These are phyloP conservation scores for Ceratobasidium sp. DNA, from an alignment of 1,284 basidiomycete genomes.

Conservation along the genomic window DNA sequence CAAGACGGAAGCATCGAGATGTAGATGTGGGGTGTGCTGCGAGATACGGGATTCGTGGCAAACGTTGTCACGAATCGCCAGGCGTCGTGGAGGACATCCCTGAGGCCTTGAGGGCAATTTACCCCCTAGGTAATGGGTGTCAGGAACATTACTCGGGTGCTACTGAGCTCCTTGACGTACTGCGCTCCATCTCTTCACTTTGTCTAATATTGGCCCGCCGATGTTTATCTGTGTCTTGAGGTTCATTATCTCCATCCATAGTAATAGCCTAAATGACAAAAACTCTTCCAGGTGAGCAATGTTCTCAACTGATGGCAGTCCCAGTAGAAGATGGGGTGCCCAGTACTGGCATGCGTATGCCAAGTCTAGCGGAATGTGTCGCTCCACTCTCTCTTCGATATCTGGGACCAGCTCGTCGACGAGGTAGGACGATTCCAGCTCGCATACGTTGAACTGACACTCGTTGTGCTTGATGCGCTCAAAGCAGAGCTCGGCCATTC, in stretches of 20 bases:
- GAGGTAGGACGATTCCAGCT: not conserved
- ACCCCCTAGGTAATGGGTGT: too few species aligned
- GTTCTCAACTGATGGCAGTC: not conserved
- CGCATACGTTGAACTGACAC: conserved; percentile 1
- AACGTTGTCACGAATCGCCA: not conserved
- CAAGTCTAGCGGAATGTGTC: not conserved
- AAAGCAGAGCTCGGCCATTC: not conserved
- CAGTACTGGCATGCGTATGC: conserved; percentile 6
- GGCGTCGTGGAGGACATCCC: too few species aligned
- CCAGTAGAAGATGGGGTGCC: not conserved
- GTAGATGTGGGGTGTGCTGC: conserved; percentile 1
- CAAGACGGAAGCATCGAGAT: not conserved
- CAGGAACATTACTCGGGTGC: too few species aligned
- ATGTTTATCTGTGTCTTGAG: not conserved
- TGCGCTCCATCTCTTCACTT: not conserved
- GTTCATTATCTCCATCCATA: conserved; percentile 13
- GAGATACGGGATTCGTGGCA: not conserved
- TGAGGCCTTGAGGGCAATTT: too few species aligned
- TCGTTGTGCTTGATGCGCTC: not conserved
- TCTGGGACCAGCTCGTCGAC: not conserved
- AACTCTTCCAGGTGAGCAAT: not conserved
- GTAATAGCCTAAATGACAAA: not conserved
- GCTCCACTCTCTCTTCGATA: not conserved
- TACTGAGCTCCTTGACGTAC: too few species aligned
- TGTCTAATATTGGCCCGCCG: not conserved